A percentile compares a stretch with the other conserved stretches of the same genome.
Conservation (phyloP, 805 yeast species). For the Starmerella davenportii region DNA sequence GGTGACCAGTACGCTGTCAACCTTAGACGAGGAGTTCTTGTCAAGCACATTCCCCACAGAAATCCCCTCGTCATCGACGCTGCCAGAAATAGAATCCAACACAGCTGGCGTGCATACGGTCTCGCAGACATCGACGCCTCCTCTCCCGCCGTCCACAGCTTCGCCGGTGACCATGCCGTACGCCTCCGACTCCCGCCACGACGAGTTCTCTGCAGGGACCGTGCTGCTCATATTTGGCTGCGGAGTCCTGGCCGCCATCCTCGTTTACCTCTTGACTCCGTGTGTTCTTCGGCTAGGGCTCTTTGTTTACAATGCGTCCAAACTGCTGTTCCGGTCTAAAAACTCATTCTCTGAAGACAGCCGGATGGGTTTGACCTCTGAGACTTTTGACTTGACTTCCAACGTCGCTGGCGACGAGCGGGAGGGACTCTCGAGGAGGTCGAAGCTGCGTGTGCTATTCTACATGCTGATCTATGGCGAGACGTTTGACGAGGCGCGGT, state of each 20-base stretch:
- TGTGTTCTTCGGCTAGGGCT: background rate
- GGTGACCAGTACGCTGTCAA: background rate
- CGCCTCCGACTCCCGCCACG: background rate
- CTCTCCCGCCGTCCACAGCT: background rate
- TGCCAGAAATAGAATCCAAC: no score
- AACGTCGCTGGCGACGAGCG: slow-evolving; percentile 38
- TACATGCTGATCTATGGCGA: slow-evolving; percentile 37
- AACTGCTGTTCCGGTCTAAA: background rate
- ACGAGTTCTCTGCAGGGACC: no score
- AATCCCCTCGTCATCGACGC: no score
- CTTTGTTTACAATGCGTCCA: slow-evolving; percentile 1
- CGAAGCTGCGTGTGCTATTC: slow-evolving; percentile 33
- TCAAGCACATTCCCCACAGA: background rate
- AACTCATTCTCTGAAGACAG: slow-evolving; percentile 12
- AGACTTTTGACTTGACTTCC: slow-evolving; percentile 36
- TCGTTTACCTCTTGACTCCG: slow-evolving; percentile 4
- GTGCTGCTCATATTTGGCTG: background rate
- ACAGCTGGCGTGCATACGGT: no score
- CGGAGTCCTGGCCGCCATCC: background rate
- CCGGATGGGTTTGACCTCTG: slow-evolving; percentile 36
- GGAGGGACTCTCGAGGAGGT: slow-evolving; percentile 39
- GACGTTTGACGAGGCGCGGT: slow-evolving; percentile 54
- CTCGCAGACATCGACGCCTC: background rate
- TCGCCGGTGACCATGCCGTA: background rate
- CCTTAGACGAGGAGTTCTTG: no score